phyloP scores from a whole-genome alignment of 192 early-diverging fungal species.

The Coemansia sp. region DNA sequence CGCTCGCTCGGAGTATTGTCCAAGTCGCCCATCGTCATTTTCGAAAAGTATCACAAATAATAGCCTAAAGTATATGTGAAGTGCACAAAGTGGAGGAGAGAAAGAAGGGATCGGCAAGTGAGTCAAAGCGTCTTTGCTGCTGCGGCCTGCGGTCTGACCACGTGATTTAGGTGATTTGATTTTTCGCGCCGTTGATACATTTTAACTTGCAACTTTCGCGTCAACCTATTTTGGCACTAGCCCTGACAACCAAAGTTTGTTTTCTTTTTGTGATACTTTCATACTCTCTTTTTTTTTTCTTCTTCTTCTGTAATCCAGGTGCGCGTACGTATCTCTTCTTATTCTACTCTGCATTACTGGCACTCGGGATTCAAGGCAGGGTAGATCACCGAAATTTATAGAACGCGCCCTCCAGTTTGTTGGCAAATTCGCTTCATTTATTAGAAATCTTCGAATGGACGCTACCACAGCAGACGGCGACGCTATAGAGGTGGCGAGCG shows the following conservation, averaged over 20 bases:
- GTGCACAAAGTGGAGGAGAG: neutral
- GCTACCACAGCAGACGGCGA: constrained; percentile 1
- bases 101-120: neutral
- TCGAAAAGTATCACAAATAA: neutral
- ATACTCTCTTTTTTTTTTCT: neutral
- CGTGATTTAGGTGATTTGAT: neutral
- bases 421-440: neutral
- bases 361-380: neutral
- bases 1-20: constrained; percentile 1
- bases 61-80: neutral
- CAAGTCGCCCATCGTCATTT: constrained; percentile 11
- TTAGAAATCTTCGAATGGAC: constrained; percentile 4
- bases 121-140: neutral
- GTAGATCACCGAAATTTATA: neutral
- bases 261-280: constrained; percentile 6
- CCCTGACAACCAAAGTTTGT: neutral
- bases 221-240: neutral
- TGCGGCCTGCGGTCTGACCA: neutral
- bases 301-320: neutral
- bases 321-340: neutral
- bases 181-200: neutral
- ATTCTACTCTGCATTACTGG: neutral
- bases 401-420: neutral
- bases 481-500: neutral
- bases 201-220: neutral